A percentile compares a stretch with the other conserved stretches of the same genome.
Evolutionary conservation across 352 stramenopile species (phyloP).

Genomic region (Phytophthora pinifolia): DNA sequence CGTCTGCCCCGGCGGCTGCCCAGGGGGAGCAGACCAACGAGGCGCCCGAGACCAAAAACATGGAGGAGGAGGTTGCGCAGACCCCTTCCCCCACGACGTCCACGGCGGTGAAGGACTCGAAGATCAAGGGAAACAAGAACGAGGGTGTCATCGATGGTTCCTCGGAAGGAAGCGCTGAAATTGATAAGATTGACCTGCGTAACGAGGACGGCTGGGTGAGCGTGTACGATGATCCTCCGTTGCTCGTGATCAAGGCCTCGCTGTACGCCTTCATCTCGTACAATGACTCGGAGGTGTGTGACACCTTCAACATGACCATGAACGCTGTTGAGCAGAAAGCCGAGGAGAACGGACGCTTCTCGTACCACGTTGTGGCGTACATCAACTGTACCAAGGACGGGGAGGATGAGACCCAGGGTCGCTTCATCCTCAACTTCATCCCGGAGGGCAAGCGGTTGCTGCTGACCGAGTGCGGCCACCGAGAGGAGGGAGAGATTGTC

Average conservation of each 20-base stretch:
- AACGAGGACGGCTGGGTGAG: slow-evolving; percentile 79
- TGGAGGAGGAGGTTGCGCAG: slow-evolving; percentile 8
- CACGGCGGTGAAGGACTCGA: slow-evolving; percentile 52
- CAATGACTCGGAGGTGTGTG: slow-evolving; percentile 80
- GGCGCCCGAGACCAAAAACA: not conserved
- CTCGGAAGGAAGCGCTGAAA: slow-evolving; percentile 76
- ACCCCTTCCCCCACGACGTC: slow-evolving; percentile 12
- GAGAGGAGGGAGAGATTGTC: slow-evolving; percentile 80
- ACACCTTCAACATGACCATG: slow-evolving; percentile 87
- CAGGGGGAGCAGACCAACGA: slow-evolving; percentile 12
- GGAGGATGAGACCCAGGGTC: slow-evolving; percentile 71
- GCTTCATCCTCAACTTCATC: slow-evolving; percentile 87
- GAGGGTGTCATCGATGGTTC: slow-evolving; percentile 78
- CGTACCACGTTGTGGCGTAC: slow-evolving; percentile 85
- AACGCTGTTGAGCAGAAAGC: slow-evolving; percentile 83
- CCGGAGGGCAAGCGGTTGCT: slow-evolving; percentile 75
- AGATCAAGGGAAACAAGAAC: slow-evolving; percentile 72
- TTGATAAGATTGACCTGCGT: slow-evolving; percentile 81
- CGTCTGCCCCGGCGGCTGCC: not conserved
- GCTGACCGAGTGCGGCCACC: slow-evolving; percentile 81
- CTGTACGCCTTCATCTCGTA: slow-evolving; percentile 87
- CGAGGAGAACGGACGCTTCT: slow-evolving; percentile 62
- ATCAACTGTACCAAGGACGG: slow-evolving; percentile 84
- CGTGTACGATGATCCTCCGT: slow-evolving; percentile 77
- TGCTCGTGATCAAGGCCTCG: slow-evolving; percentile 83